Base-by-base conservation (phyloP, 768 basidiomycete species). In the Leccinum aurantiacum region DNA sequence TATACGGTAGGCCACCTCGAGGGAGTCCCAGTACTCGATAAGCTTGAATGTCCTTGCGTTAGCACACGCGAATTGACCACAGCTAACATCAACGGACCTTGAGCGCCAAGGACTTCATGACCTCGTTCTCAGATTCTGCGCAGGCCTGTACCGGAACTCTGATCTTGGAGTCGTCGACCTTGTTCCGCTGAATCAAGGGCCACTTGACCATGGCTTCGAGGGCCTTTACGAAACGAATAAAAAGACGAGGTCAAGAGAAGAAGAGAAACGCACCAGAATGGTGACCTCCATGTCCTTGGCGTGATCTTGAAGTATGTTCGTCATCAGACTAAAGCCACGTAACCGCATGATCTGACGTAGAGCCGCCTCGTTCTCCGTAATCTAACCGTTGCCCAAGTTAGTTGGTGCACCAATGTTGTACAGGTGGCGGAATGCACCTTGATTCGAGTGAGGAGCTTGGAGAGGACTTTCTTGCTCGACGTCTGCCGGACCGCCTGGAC, bases 311-410 rank as follows among this genome's bases (percentile, higher is more conserved):
- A 98, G 76, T 41, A 98, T 81, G 68, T 90, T 92, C 49, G 85
- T 88, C 93, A 98, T 95, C 15, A 95, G 77, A 74, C 89, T 91
- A 71, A 95, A 91, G 2, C 95, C 95, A 69, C 97, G 93, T 68
- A 98, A 78, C 5, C 94, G 89, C 85, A 97, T 89, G 52, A 98
- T 80, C 71, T 93, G 87, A 31, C 92, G 81, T 25, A 94, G 78
- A 13, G 93, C 86, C 0, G 84, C 79, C 48, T 84, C 81, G 61
- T 96, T 93, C 41, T 89, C 86, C 2, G 96, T 96, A 59, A 96
- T 87, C 95, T 96, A 63, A 33, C 35, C 33, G 33, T 48, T 3
- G 48, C 27, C 29, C 6, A 11, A 51, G 38, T 64, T n/a, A 64
- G 35, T 19, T 14, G 25, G 25, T 17, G 7, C 19, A 13, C 6